A percentile compares a stretch with the other conserved stretches of the same genome.
phyloP scores from a whole-genome alignment of 441 rosid genomes.

The Pelargonium cotyledonis region DNA sequence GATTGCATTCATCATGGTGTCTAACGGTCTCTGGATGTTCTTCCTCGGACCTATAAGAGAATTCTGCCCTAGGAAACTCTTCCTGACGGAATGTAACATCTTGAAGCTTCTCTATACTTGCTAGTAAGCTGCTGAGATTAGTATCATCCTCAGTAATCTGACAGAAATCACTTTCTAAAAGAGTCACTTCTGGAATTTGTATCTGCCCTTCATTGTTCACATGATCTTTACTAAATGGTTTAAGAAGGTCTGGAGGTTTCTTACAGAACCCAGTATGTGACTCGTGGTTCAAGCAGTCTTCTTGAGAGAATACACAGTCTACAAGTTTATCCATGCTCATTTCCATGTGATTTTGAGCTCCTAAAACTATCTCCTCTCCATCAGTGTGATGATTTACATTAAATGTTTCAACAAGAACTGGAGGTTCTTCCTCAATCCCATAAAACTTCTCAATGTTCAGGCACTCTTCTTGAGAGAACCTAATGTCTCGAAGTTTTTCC shows the following conservation, averaged over 20 bases:
- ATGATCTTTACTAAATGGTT: too few species aligned
- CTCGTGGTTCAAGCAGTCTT: slow-evolving; percentile 18
- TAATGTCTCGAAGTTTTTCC: slow-evolving; percentile 27
- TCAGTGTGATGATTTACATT: slow-evolving; percentile 24
- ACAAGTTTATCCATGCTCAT: slow-evolving; percentile 14
- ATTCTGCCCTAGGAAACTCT: slow-evolving; percentile 19
- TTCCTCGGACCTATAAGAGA: slow-evolving; percentile 15
- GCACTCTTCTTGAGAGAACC: slow-evolving; percentile 18
- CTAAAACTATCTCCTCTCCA: slow-evolving; percentile 17
- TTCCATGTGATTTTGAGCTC: slow-evolving; percentile 1
- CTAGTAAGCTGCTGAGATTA: slow-evolving; percentile 21
- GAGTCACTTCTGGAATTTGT: slow-evolving; percentile 17
- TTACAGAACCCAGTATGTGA: slow-evolving; percentile 3
- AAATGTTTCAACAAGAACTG: slow-evolving; percentile 15
- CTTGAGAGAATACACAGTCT: slow-evolving; percentile 8
- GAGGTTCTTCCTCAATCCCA: slow-evolving; percentile 31
- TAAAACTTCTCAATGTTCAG: not conserved
- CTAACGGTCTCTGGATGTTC: slow-evolving; percentile 7
- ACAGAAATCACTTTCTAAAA: slow-evolving; percentile 23
- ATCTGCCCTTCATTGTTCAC: too few species aligned
- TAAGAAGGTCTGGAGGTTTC: not conserved
- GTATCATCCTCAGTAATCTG: slow-evolving; percentile 19
- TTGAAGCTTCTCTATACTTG: slow-evolving; percentile 42
- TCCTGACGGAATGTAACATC: slow-evolving; percentile 22
- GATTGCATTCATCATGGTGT: slow-evolving; percentile 19